Conservation (phyloP, 768 basidiomycete genomes). For the Leccinum truebloodii region DNA sequence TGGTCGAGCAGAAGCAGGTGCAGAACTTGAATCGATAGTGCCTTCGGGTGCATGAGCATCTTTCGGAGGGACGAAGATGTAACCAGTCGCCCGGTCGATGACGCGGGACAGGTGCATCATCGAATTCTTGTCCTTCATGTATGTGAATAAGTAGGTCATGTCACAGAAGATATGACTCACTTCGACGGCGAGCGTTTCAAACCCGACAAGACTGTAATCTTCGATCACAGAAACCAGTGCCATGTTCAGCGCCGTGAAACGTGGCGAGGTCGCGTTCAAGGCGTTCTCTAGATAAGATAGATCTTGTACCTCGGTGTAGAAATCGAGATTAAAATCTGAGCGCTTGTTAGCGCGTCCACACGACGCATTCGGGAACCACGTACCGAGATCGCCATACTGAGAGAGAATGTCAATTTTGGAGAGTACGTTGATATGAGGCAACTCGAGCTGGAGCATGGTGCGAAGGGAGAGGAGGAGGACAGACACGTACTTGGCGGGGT, state of each 20-base stretch:
- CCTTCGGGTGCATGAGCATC: slow-evolving; percentile 34
- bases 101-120: slow-evolving; percentile 86
- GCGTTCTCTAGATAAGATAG: slow-evolving; percentile 82
- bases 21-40: slow-evolving; percentile 30
- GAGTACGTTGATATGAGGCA: slow-evolving; percentile 97
- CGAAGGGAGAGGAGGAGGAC: slow-evolving; percentile 88
- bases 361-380: slow-evolving; percentile 20
- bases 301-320: slow-evolving; percentile 98
- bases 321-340: slow-evolving; percentile 94
- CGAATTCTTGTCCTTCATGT: slow-evolving; percentile 80
- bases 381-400: slow-evolving; percentile 90
- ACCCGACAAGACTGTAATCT: slow-evolving; percentile 90
- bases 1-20: slow-evolving; percentile 47
- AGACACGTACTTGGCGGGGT: slow-evolving; percentile 93
- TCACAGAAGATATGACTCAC: slow-evolving; percentile 43
- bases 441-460: slow-evolving; percentile 97
- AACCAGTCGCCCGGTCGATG: slow-evolving; percentile 92
- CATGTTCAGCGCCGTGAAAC: slow-evolving; percentile 80
- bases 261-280: slow-evolving; percentile 63
- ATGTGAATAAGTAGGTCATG: neutral
- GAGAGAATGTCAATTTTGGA: slow-evolving; percentile 93
- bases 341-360: slow-evolving; percentile 1
- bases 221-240: slow-evolving; percentile 92
- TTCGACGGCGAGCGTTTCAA: slow-evolving; percentile 97
- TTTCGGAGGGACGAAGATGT: slow-evolving; percentile 74